phyloP scores from a whole-genome alignment of 2,329 filamentous ascomycete genomes.

The Verticillium albo-atrum region DNA sequence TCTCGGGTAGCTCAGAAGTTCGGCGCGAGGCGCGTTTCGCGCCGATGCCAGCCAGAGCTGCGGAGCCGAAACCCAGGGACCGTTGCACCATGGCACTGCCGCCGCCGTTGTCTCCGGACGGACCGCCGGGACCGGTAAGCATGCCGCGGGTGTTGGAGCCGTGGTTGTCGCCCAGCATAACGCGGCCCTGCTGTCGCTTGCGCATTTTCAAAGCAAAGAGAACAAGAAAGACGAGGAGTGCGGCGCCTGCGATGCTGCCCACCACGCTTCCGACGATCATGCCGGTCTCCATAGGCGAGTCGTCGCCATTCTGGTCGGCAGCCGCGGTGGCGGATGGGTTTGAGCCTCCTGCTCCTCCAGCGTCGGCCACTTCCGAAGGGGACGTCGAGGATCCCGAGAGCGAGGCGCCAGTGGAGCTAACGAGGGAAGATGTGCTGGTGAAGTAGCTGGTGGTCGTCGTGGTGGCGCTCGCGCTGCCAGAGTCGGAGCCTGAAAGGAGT shows the following conservation, averaged over 20 bases:
- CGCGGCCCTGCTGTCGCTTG: constrained; percentile 41
- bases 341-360: neutral
- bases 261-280: constrained; percentile 51
- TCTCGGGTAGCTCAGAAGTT: constrained; percentile 19
- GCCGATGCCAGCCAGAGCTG: constrained; percentile 3
- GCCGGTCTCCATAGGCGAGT: constrained; percentile 10
- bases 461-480: neutral
- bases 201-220: constrained; percentile 52
- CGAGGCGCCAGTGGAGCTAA: neutral
- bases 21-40: constrained; percentile 28
- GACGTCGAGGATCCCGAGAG: neutral
- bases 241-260: constrained; percentile 53
- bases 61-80: constrained; percentile 28
- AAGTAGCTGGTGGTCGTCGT: neutral
- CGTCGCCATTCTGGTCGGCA: constrained; percentile 3
- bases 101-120: constrained; percentile 13
- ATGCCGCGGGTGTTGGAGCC: constrained; percentile 23
- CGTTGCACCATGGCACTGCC: constrained; percentile 40
- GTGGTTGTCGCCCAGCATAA: constrained; percentile 37
- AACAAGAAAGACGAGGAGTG: constrained; percentile 49
- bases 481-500: neutral
- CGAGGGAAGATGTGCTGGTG: neutral
- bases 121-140: constrained; percentile 17
- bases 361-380: neutral
- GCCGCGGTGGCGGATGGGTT: constrained; percentile 16